Percentiles rank a stretch among this genome's conserved stretches.
Evolutionary conservation across 495 filamentous ascomycete genomes (phyloP).

Genomic region (Lophiotrema nucula): DNA sequence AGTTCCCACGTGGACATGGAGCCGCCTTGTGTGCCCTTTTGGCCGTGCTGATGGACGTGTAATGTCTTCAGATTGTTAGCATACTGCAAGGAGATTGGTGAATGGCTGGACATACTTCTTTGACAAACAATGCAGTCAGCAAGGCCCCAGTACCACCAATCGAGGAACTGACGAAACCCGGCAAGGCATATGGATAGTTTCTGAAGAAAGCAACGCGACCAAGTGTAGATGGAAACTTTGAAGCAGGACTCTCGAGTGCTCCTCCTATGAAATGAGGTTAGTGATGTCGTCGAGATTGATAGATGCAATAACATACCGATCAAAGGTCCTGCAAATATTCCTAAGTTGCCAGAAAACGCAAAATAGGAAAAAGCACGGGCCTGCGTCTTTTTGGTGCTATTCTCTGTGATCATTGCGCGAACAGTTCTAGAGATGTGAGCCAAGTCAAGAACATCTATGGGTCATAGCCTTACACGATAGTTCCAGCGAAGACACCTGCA

Average conservation of each 20-base stretch:
- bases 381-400: conserved; percentile 63
- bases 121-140: conserved; percentile 49
- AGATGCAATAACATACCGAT: conserved; percentile 46
- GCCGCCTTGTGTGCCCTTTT: conserved; percentile 28
- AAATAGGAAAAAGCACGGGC: conserved; percentile 71
- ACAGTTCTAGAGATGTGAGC: conserved; percentile 48
- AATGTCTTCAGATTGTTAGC: conserved; percentile 33
- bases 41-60: conserved; percentile 29
- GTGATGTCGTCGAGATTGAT: no score
- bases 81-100: neutral
- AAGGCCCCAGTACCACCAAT: conserved; percentile 53
- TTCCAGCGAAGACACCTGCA: conserved; percentile 67
- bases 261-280: no score
- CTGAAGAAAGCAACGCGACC: conserved; percentile 55
- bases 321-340: conserved; percentile 66
- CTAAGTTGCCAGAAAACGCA: conserved; percentile 65
- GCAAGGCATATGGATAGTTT: conserved; percentile 63
- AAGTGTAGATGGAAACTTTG: conserved; percentile 57
- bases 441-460: no score
- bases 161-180: conserved; percentile 53
- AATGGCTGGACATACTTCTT: conserved; percentile 47
- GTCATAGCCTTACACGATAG: conserved; percentile 54
- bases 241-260: conserved; percentile 58
- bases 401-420: conserved; percentile 69
- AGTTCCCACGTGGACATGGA: conserved; percentile 54